Percentiles rank a stretch among this genome's conserved stretches.
Conservation (phyloP, 2,329 filamentous ascomycete genomes). For the Juglanconis oblonga region DNA sequence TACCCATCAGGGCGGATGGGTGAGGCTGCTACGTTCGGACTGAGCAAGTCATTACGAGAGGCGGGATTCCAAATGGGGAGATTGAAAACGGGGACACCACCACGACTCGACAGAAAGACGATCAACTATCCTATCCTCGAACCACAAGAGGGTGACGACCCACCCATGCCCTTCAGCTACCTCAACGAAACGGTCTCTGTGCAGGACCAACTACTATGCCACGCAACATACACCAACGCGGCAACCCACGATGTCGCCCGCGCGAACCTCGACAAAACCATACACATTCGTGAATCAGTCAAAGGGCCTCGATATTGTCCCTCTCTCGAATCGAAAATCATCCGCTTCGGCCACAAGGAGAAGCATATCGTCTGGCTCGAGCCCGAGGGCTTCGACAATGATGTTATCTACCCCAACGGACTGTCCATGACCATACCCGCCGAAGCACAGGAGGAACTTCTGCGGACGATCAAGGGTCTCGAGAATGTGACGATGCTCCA, state of each 20-base stretch:
- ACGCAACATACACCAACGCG: constrained; percentile 83
- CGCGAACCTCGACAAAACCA: constrained; percentile 88
- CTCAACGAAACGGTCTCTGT: constrained; percentile 77
- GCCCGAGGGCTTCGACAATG: constrained; percentile 87
- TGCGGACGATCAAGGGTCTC: constrained; percentile 84
- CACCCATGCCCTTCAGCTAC: constrained; percentile 88
- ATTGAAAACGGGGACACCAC: constrained; percentile 93
- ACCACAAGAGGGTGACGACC: constrained; percentile 76
- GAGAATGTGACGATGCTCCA: constrained; percentile 91
- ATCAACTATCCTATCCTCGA: constrained; percentile 76
- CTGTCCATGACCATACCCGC: constrained; percentile 95
- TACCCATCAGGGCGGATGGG: constrained; percentile 90
- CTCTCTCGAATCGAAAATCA: constrained; percentile 89
- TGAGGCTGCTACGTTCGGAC: constrained; percentile 85
- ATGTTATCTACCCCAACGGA: constrained; percentile 93
- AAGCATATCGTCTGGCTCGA: constrained; percentile 94
- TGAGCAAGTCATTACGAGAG: constrained; percentile 85
- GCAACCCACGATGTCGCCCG: constrained; percentile 80
- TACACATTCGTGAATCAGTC: constrained; percentile 93
- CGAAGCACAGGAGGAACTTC: constrained; percentile 77
- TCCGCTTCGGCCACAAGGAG: constrained; percentile 78
- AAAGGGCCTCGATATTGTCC: constrained; percentile 95
- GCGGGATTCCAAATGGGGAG: constrained; percentile 88
- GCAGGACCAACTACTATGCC: constrained; percentile 78
- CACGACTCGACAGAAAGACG: constrained; percentile 74